Conservation (phyloP, 108 stramenopile genomes). For the Nitzschia sp. region DNA sequence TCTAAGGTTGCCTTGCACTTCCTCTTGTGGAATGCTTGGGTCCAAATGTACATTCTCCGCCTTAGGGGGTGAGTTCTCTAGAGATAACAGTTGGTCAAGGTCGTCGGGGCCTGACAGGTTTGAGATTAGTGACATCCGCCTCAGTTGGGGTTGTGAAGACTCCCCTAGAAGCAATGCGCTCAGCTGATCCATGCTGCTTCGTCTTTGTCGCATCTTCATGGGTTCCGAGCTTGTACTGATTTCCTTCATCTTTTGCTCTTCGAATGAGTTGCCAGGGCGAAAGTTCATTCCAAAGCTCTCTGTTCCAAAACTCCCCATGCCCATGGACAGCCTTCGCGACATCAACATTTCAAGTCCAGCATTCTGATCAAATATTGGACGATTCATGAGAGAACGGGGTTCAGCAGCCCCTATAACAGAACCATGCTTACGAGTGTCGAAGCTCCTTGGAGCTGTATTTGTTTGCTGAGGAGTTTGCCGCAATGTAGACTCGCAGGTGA, state of each 20-base stretch:
- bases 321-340: conserved; percentile 4
- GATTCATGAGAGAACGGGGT: conserved; percentile 5
- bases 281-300: neutral
- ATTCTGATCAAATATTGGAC: neutral
- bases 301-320: neutral
- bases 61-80: neutral
- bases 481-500: conserved; percentile 18
- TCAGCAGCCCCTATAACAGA: neutral
- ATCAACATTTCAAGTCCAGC: conserved; percentile 1
- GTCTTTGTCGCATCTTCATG: conserved; percentile 9
- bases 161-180: neutral
- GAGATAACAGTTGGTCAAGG: neutral
- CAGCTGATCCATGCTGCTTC: conserved; percentile 11
- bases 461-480: neutral
- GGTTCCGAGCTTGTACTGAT: neutral
- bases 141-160: neutral
- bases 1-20: conserved; percentile 12
- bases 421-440: neutral
- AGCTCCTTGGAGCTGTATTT: neutral
- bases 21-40: conserved; percentile 8
- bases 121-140: conserved; percentile 4
- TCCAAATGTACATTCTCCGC: neutral
- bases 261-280: neutral
- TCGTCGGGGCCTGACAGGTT: neutral
- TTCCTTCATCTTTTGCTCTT: conserved; percentile 15